Conservation (phyloP, 768 basidiomycete species). For the Pleurotus sapidus region DNA sequence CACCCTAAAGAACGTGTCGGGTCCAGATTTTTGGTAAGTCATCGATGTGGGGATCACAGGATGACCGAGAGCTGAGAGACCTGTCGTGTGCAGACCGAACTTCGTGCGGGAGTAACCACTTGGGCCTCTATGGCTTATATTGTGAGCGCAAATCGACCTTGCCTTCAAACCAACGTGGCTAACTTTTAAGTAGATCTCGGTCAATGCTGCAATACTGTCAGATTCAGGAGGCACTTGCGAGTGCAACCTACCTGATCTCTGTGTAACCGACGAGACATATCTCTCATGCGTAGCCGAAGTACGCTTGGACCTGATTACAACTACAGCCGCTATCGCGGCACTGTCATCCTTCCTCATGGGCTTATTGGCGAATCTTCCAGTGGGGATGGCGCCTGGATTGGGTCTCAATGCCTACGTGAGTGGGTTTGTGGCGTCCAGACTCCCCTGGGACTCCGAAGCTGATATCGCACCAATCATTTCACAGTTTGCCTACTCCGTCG, state of each 20-base stretch:
- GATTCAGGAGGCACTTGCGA: conserved; percentile 81
- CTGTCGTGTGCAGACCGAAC: conserved; percentile 52
- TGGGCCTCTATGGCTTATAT: conserved; percentile 90
- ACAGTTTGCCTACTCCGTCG: conserved; percentile 85
- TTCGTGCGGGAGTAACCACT: conserved; percentile 78
- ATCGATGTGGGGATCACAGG: neutral
- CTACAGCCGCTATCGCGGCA: conserved; percentile 75
- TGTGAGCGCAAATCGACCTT: conserved; percentile 32
- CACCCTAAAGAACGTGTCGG: conserved; percentile 59
- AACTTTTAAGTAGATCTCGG: conserved; percentile 58
- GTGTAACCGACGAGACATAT: conserved; percentile 51
- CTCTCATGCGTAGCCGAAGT: conserved; percentile 56
- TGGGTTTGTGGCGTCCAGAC: conserved; percentile 11
- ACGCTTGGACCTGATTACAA: conserved; percentile 75
- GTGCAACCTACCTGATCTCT: conserved; percentile 59
- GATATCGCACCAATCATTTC: neutral
- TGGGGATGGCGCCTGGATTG: conserved; percentile 86
- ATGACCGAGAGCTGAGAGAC: neutral
- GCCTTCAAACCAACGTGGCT: conserved; percentile 7
- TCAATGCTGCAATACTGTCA: conserved; percentile 78
- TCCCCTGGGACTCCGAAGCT: neutral
- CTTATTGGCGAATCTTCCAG: conserved; percentile 79
- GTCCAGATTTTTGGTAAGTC: conserved; percentile 54
- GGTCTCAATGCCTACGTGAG: conserved; percentile 80
- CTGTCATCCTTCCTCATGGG: conserved; percentile 83